Conservation (phyloP, 164 flowering plant genomes). For the Aristolochia californica region DNA sequence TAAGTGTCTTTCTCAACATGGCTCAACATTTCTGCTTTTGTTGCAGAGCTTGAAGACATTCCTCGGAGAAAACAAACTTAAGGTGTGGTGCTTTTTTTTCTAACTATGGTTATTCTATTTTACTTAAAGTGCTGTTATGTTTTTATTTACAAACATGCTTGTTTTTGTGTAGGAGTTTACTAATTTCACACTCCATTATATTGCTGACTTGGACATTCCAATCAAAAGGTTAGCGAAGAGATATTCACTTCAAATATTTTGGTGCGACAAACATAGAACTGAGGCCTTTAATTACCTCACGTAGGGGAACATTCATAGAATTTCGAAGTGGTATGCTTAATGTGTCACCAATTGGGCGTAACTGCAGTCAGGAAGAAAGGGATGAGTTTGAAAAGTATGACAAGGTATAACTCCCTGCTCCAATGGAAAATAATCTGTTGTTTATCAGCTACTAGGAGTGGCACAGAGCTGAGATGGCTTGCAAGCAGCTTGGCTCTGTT, state of each 20-base stretch:
- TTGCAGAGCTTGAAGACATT: slow-evolving; percentile 77
- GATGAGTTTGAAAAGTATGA: slow-evolving; percentile 92
- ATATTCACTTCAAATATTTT: neutral
- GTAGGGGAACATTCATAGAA: slow-evolving; percentile 94
- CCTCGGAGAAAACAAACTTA: slow-evolving; percentile 86
- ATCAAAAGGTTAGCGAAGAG: slow-evolving; percentile 63
- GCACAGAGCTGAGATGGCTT: neutral
- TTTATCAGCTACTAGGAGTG: neutral
- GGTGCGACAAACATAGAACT: neutral
- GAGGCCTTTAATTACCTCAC: neutral
- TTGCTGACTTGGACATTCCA: slow-evolving; percentile 99
- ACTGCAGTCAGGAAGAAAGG: slow-evolving; percentile 97
- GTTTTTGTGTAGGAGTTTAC: slow-evolving; percentile 66
- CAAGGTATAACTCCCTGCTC: slow-evolving; percentile 41
- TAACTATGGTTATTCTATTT: neutral
- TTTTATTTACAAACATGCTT: slow-evolving; percentile 4
- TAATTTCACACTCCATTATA: slow-evolving; percentile 86
- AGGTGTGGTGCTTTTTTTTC: slow-evolving; percentile 36
- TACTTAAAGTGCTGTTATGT: neutral
- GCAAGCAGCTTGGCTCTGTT: too few species aligned
- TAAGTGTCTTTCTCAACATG: too few species aligned
- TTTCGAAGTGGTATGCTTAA: slow-evolving; percentile 97
- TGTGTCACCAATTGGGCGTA: slow-evolving; percentile 94
- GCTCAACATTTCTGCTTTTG: too few species aligned
- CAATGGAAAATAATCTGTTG: neutral